Conservation (phyloP, 352 stramenopile species). For the Globisporangium sylvaticum region DNA sequence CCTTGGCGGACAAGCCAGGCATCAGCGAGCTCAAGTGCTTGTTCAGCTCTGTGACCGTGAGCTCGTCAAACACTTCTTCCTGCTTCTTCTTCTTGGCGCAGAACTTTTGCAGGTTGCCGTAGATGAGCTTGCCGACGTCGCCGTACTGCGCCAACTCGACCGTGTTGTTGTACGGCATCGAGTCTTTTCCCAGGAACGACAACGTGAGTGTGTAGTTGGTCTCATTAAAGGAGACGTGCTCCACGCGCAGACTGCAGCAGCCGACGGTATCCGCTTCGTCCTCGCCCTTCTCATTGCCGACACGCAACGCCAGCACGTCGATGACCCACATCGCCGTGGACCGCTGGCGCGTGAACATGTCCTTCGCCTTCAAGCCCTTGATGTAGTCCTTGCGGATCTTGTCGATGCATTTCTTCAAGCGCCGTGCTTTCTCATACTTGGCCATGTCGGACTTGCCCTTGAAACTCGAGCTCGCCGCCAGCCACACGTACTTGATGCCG, state of each 20-base stretch:
- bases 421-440: slow-evolving; percentile 99
- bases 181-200: slow-evolving; percentile 99
- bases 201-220: slow-evolving; percentile 94
- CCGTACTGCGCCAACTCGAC: slow-evolving; percentile 93
- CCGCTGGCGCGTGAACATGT: slow-evolving; percentile 91
- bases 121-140: slow-evolving; percentile 90
- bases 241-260: slow-evolving; percentile 98
- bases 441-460: slow-evolving; percentile 98
- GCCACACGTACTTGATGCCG: slow-evolving; percentile 99
- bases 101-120: slow-evolving; percentile 96
- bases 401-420: slow-evolving; percentile 97
- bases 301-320: slow-evolving; percentile 98
- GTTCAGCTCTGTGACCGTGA: slow-evolving; percentile 96
- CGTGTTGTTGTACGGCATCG: slow-evolving; percentile 99
- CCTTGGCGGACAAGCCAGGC: slow-evolving; percentile 98
- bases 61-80: slow-evolving; percentile 97
- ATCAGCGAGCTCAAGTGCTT: slow-evolving; percentile 98
- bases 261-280: slow-evolving; percentile 99
- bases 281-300: slow-evolving; percentile 99
- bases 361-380: slow-evolving; percentile 85
- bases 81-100: slow-evolving; percentile 93
- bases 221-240: slow-evolving; percentile 97
- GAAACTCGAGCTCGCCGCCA: slow-evolving; percentile 97
- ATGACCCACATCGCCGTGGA: slow-evolving; percentile 99
- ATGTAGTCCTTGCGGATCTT: slow-evolving; percentile 93